Base-by-base conservation (phyloP, 441 rosid genomes). In the Populus hybrid region DNA sequence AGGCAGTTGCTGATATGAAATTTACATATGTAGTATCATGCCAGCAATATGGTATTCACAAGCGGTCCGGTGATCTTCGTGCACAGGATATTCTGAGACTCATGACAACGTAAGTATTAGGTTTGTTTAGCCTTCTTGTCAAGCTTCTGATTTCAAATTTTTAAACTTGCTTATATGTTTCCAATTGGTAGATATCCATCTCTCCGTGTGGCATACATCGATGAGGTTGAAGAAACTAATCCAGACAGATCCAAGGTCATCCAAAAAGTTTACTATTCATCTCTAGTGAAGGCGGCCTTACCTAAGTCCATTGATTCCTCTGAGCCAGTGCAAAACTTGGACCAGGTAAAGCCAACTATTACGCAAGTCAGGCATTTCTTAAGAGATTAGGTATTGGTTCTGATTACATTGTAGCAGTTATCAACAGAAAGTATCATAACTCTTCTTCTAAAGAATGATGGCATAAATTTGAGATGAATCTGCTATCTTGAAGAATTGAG, bases 1-100 rank as follows among this genome's bases (percentile, higher is more conserved):
- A 94, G 88, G 99, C 99, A 10, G 93, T 97, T 57, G 94, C 99
- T 79, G 99, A 97, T 89, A 94, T 97, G 98, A 97, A 97, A 82
- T 97, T 97, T 81, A 88, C 93, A 9, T 91, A 89, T 86, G 99
- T 97, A 72, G 99, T 97, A 66, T 97, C 99, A 66, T 97, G 99
- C 81, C 99, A 97, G 82, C 95, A 86, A 72, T 97, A 97, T 86
- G 99, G 99, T 67, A 92, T 90, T 79, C 88, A 93, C 78, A 97
- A 97, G 85, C 88, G 99, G 78, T 91, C 99, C 34, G 97, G 94
- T 69, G 89, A 92, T 82, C 82, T 70, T 66, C 94, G 97, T 84
- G 99, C 99, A 11, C 97, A 90, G 74, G 99, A 90, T 87, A 97
- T 93, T 80, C 73, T 97, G 81, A 90, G 87, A 87, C 97, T 97